Conservation (phyloP, 352 stramenopile genomes). For the Thraustochytrium sp. region DNA sequence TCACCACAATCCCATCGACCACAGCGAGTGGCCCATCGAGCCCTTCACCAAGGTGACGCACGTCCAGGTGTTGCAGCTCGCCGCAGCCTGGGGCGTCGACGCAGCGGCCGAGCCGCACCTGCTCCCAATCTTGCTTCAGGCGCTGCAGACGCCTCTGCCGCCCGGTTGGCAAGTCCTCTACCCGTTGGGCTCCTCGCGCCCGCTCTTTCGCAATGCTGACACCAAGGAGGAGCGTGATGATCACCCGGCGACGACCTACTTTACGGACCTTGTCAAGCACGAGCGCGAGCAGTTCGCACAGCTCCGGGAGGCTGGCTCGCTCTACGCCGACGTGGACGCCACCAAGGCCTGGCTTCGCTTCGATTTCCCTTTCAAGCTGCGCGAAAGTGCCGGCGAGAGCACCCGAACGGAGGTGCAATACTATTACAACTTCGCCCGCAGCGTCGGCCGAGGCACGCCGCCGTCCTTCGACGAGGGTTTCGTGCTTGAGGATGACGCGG, state of each 20-base stretch:
- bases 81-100: background rate
- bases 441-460: background rate
- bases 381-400: background rate
- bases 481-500: background rate
- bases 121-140: background rate
- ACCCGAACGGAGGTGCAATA: background rate
- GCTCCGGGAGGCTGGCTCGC: no score
- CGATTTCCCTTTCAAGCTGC: background rate
- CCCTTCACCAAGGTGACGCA: background rate
- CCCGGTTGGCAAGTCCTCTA: background rate
- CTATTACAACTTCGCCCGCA: slow-evolving; percentile 6
- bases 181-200: background rate
- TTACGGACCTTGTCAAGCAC: slow-evolving; percentile 10
- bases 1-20: background rate
- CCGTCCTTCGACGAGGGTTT: background rate
- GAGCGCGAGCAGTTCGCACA: slow-evolving; percentile 1
- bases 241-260: slow-evolving; percentile 30
- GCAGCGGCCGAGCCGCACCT: background rate
- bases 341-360: background rate
- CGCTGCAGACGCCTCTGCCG: slow-evolving; percentile 15
- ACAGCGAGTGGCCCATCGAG: slow-evolving; percentile 21
- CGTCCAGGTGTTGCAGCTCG: background rate
- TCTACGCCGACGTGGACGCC: background rate
- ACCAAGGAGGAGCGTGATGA: background rate
- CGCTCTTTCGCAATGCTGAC: slow-evolving; percentile 10